Base-by-base conservation (phyloP, 2,329 filamentous ascomycete species). In the Sporothrix pallida region DNA sequence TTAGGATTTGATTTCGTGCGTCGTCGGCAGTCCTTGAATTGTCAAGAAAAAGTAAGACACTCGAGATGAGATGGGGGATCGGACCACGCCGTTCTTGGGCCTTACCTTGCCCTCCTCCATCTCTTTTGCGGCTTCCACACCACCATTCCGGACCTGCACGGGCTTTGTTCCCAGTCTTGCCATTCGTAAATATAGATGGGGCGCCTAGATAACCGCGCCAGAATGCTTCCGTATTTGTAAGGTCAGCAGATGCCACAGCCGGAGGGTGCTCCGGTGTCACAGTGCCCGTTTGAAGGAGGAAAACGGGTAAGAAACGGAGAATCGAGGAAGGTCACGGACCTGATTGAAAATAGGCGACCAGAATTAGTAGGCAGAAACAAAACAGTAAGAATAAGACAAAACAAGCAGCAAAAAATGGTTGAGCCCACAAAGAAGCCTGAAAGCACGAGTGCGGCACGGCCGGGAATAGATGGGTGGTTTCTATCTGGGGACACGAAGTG, bases 401-500 rank as follows among this genome's bases (percentile, higher is more conserved):
- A 20, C 42, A 67, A 13, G 48, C 9, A 48, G 12, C 52, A 48
- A 26, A 26, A 15, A 48, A 15, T 67, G 62, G 26, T 46, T 17
- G n/a, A 15, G 42, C 42, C 37, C 17, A 15, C 5, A 46, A 20
- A 15, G 42, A 42, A 63, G 58, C 60, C 60, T 63, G 62, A 23
- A 54, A 5, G 20, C 10, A 67, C 23, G 62, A 46, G 10, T 23
- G 42, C 62, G 62, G 62, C 62, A 48, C 20, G 62, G 62, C 62
- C 62, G 62, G 42, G 44, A 46, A 26, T n/a, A 26, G 20, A 26
- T n/a, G 56, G 26, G 13, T n/a, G 56, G 37, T 65, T 65, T 67
- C 62, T 67, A 67, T 67, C 62, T 67, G 62, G 62, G 62, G 62
- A 67, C 42, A 67, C 62, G 62, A 67, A 37, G 31, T 37, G 31